phyloP scores from a whole-genome alignment of 805 yeast species.

The Nakazawaea wickerhamii region DNA sequence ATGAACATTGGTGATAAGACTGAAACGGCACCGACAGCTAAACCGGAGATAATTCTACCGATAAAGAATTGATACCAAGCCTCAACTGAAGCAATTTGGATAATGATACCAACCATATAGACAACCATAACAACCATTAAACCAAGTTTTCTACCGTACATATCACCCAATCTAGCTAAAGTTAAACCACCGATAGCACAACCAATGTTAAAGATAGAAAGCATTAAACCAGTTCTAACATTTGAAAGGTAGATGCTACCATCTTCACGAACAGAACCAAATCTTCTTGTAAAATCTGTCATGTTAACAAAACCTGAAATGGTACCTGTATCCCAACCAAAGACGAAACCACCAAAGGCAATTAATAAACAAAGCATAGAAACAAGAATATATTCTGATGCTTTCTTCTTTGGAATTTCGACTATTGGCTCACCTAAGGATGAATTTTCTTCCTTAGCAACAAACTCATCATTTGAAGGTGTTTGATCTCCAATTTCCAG shows the following conservation, averaged over 20 bases:
- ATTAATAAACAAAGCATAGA: constrained; percentile 44
- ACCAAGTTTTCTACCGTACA: constrained; percentile 54
- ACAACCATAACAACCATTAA: constrained; percentile 47
- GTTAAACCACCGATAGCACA: constrained; percentile 70
- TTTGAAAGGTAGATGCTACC: constrained; percentile 43
- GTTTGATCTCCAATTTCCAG: constrained; percentile 9
- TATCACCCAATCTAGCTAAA: constrained; percentile 53
- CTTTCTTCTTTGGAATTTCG: constrained; percentile 21
- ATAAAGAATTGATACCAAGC: constrained; percentile 60
- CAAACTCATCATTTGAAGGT: constrained; percentile 10
- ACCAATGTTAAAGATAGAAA: constrained; percentile 66
- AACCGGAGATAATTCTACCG: constrained; percentile 55
- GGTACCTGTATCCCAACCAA: constrained; percentile 78
- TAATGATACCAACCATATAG: constrained; percentile 54
- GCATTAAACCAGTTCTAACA: constrained; percentile 54
- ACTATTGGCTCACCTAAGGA: constrained; percentile 3
- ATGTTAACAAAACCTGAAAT: constrained; percentile 67
- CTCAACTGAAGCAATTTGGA: constrained; percentile 50
- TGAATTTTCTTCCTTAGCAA: constrained; percentile 4
- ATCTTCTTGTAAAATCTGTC: constrained; percentile 47
- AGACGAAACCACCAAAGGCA: constrained; percentile 74
- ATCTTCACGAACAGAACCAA: constrained; percentile 38
- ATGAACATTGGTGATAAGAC: constrained; percentile 55
- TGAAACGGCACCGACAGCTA: constrained; percentile 51
- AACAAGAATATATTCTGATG: constrained; percentile 20